Conservation (phyloP, 768 basidiomycete genomes). For the Leucosporidium scottii region DNA sequence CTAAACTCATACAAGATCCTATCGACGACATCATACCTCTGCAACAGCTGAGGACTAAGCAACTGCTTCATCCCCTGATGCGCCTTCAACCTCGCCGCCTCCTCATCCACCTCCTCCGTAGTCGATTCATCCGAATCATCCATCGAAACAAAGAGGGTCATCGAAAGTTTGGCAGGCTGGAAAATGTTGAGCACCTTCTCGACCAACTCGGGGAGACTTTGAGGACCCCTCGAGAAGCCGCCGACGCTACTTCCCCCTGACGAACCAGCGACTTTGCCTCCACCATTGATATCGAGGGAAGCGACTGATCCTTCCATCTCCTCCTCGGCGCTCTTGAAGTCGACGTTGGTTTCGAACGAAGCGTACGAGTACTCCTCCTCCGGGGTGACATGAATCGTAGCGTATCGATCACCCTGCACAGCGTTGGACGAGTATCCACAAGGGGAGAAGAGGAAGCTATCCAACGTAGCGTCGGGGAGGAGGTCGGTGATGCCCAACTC, state of each 20-base stretch:
- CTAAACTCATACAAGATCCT: conserved; percentile 89
- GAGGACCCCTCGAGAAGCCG: background rate
- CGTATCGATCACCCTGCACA: conserved; percentile 81
- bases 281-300: background rate
- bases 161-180: conserved; percentile 71
- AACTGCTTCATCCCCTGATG: conserved; percentile 33
- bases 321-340: conserved; percentile 36
- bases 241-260: background rate
- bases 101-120: conserved; percentile 45
- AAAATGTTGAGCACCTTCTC: conserved; percentile 88
- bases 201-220: conserved; percentile 60
- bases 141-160: conserved; percentile 76
- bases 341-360: conserved; percentile 97
- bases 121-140: conserved; percentile 32
- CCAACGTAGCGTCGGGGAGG: conserved; percentile 75
- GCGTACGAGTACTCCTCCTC: conserved; percentile 98
- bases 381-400: conserved; percentile 96
- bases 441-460: conserved; percentile 87
- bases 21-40: conserved; percentile 72
- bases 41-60: conserved; percentile 43
- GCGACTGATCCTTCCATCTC: background rate
- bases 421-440: conserved; percentile 97
- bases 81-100: conserved; percentile 22
- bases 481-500: conserved; percentile 71
- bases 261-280: conserved; percentile 40